Base-by-base conservation (phyloP, 73 alveolate genomes). In the Stentor roeselii region DNA sequence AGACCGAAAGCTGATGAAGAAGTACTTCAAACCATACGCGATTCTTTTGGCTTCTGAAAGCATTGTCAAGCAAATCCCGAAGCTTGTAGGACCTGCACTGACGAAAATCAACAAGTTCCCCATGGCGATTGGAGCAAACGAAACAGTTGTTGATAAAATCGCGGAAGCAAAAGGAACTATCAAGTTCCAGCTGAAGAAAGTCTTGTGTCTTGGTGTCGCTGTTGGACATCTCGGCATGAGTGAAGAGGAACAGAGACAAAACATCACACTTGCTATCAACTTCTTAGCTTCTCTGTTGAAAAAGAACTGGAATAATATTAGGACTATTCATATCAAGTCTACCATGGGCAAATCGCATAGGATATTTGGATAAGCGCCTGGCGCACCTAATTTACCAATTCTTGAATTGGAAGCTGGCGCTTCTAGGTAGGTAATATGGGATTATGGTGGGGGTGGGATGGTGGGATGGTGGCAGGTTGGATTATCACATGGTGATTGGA, bases 51-150 rank as follows among this genome's bases (percentile, higher is more conserved):
- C 98, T 88, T 91, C 99, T 82, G 99, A 97, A 89, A 83, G 98
- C 86, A 93, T 97, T 60, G 92, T 95, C 85, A 95, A 93, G 90
- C 95, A 95, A 89, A 88, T 97, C 92, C 99, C 99, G 39, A 96
- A 91, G 88, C 98, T 96, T 85, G 93, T 97, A 78, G 99, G 99
- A 90, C 98, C 98, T 85, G 89, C 91, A 84, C 93, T 96, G 60
- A 88, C 94, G 85, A 97, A 94, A 88, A 96, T 97, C 92, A 98
- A 98, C 75, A 96, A 89, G 94, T 97, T 96, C 97, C 99, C 99
- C 35, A 93, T 93, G 83, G 99, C 95, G 92, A 94, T 97, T 91
- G 92, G 98, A 87, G 97, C 93, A 80, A 90, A 84, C 88, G 98
- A 95, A 83, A 89, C 92, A 86, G 94, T 97, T 59, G 84, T 85